Evolutionary conservation across 257 asterid species (phyloP), one percentile per base, ranked within the genome.

Genomic region (Solanum phureja): DNA sequence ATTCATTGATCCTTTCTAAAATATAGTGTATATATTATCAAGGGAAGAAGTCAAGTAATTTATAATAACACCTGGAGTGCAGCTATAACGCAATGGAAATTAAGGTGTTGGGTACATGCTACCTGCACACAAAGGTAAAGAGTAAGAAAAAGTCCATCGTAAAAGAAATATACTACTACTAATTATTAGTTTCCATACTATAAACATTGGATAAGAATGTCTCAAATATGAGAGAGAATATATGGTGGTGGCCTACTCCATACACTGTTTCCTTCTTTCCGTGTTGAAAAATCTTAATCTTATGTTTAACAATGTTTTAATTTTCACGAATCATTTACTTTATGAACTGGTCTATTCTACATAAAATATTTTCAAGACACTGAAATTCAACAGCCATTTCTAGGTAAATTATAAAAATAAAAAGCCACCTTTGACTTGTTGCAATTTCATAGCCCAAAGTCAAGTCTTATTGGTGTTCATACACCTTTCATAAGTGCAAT

Each of bases 381-480:
- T 88, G 84, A 89, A 83, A 82, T 90, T 91, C 90, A 89, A 88
- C 91, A 40, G 81, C 75, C 86, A 66, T n/a, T 40, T 79, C 37
- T 8, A 62, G 84, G 74, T 62, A 79, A 87, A 88, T 29, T 49
- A 38, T 72, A 88, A 83, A 44, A 89, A 83, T 60, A 40, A 83
- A 52, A 10, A 71, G 86, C 90, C 81, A 71, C 52, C 73, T 52
- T 88, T 94, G 93, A 90, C 92, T 88, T 88, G 37, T 10, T 84
- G 37, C 58, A 44, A 40, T 62, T 68, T 89, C 89, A 88, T 87
- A 38, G 33, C 18, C 88, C 27, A 46, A 77, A 88, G 84, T 83
- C 86, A 34, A 42, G 83, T 23, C 31, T 10, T 83, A 90, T 89
- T 23, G 77, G 83, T 52, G 89, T 89, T 89, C 94, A 91, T 62